Evolutionary conservation across 164 flowering plant species (phyloP).

Genomic region (Echeveria elegans): DNA sequence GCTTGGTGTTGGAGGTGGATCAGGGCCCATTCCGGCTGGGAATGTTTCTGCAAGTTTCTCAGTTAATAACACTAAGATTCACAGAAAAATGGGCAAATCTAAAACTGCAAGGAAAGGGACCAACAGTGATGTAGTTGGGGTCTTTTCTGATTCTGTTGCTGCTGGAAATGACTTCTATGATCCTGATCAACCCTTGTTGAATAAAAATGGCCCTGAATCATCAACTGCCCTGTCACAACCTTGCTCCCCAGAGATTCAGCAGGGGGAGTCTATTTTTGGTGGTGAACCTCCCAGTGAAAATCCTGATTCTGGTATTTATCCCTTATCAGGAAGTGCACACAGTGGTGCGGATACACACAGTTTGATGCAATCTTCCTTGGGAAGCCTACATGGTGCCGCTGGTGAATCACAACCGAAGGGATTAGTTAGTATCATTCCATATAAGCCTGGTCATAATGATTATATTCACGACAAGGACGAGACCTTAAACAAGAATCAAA

Average conservation of each 20-base stretch:
- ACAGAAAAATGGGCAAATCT: conserved; percentile 36
- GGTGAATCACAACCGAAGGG: conserved; percentile 20
- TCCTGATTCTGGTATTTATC: conserved; percentile 28
- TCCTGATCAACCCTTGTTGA: conserved; percentile 97
- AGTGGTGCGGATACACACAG: conserved; percentile 29
- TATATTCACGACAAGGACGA: too few relatives aligned
- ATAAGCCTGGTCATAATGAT: too few relatives aligned
- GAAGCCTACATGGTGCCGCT: conserved; percentile 41
- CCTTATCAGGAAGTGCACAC: conserved; percentile 20
- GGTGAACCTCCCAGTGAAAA: conserved; percentile 31
- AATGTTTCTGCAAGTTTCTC: conserved; percentile 34
- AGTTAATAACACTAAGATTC: conserved; percentile 30
- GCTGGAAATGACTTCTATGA: conserved; percentile 78
- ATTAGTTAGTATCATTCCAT: too few relatives aligned
- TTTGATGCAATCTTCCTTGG: conserved; percentile 49
- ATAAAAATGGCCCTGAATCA: conserved; percentile 46
- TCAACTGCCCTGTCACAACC: conserved; percentile 33
- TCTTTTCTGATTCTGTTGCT: conserved; percentile 26
- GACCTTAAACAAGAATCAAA: too few relatives aligned
- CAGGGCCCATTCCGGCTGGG: conserved; percentile 40
- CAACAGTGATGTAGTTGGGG: conserved; percentile 22
- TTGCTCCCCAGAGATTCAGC: conserved; percentile 39
- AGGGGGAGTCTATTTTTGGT: conserved; percentile 32
- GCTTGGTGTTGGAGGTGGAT: conserved; percentile 39
- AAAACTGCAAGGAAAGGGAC: conserved; percentile 35